phyloP scores from a whole-genome alignment of 129 eudicot genomes.

The Smallanthus sonchifolius region DNA sequence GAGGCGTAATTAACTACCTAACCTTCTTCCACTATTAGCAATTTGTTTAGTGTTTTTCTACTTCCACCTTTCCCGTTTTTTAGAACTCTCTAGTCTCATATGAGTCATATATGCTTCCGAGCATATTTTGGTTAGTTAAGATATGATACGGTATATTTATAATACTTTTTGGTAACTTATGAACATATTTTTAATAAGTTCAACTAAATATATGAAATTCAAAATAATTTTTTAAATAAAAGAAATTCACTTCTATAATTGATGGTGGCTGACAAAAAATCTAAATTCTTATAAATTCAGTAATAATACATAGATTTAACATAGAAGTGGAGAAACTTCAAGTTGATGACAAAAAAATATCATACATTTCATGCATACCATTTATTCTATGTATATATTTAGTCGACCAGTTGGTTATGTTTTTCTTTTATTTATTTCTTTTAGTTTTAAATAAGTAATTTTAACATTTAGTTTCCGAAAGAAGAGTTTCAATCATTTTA shows the following conservation, averaged over 20 bases:
- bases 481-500: neutral
- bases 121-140: neutral
- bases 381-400: too few relatives aligned
- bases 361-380: too few relatives aligned
- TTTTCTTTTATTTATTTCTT: neutral
- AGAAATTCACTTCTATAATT: neutral
- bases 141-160: slow-evolving; percentile 1
- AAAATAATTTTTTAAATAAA: neutral
- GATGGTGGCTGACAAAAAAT: neutral
- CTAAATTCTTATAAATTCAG: neutral
- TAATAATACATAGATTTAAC: too few relatives aligned
- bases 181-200: neutral
- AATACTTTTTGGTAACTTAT: too few relatives aligned
- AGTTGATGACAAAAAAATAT: too few relatives aligned
- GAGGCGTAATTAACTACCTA: slow-evolving; percentile 29
- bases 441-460: neutral
- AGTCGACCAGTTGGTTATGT: too few relatives aligned
- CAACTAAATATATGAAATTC: neutral
- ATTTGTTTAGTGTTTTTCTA: slow-evolving; percentile 18
- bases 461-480: neutral
- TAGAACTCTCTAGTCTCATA: slow-evolving; percentile 16
- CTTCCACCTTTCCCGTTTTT: slow-evolving; percentile 12
- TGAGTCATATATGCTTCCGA: slow-evolving; percentile 8
- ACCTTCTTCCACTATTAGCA: slow-evolving; percentile 19
- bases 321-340: too few relatives aligned